Base-by-base conservation (phyloP, 768 basidiomycete genomes). In the Brasilioporus rufonigricans region DNA sequence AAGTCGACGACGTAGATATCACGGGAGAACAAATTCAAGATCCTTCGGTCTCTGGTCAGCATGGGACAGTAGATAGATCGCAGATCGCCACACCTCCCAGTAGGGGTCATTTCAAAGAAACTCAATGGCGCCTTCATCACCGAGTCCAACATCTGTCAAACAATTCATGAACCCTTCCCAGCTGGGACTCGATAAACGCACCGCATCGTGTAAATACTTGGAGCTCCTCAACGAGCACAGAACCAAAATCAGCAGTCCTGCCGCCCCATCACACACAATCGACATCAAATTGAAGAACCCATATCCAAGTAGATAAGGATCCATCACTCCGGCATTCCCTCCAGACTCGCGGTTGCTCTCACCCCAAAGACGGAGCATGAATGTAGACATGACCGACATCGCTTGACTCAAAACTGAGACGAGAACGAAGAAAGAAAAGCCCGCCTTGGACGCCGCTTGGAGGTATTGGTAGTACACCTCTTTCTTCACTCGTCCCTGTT, bases 91-190 rank as follows among this genome's bases (percentile, higher is more conserved):
- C 61, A 88, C 89, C 88, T 81, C 60, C 93, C 93, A 16, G 82
- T 86, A 2, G 93, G 95, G 0, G 93, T 97, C 50, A 79, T 72
- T 69, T 97, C 95, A 67, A 97, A 98, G 76, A 92, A 98, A 61
- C 82, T 85, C 61, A 95, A 70, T 0, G 93, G 93, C 0, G 91
- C 87, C 24, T 80, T 81, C 77, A 98, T 84, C 32, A 98, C 78
- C 3, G 92, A 81, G 44, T 81, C 64, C 62, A 93, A 71, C 89
- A 92, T 91, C 88, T 91, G 56, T 18, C n/a, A 39, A 10, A 26
- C 44, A 55, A 50, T 47, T 35, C 19, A 33, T 45, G 12, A 52
- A 31, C 27, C 14, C 7, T 5, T 14, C 10, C 16, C 10, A 0
- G 73, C 1, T 0, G 16, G 40, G 16, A 24, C 1, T 61, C 95